These are phyloP conservation scores for Myochromella boudieri DNA, from an alignment of 768 basidiomycete species.

Conservation along the genomic window DNA sequence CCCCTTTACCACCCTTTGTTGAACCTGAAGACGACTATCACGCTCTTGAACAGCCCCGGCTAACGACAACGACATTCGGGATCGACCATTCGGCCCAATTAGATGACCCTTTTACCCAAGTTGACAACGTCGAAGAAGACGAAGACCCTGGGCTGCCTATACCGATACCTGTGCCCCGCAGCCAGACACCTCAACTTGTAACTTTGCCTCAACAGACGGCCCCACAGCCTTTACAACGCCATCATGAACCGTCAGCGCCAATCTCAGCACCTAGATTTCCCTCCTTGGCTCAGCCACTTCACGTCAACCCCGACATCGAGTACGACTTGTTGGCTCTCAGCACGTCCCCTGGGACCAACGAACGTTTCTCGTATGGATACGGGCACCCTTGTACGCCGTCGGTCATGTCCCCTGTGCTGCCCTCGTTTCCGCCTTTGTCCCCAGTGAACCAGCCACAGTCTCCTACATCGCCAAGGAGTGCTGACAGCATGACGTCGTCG, in stretches of 20 bases:
- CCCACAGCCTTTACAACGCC: background rate
- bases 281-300: background rate
- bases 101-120: too few species aligned
- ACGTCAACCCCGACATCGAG: background rate
- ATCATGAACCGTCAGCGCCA: background rate
- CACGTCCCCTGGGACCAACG: background rate
- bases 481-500: background rate
- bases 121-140: background rate
- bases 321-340: background rate
- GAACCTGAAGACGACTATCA: too few species aligned
- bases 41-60: too few species aligned
- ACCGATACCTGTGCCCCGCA: conserved; percentile 12
- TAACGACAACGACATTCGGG: too few species aligned
- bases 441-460: background rate
- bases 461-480: background rate
- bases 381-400: too few species aligned
- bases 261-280: background rate
- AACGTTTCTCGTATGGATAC: background rate
- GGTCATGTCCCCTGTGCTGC: background rate
- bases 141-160: conserved; percentile 6
- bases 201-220: background rate
- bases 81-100: too few species aligned
- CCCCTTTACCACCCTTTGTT: too few species aligned
- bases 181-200: conserved; percentile 6
- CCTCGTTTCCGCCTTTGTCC: background rate